Percentiles rank a stretch among this genome's conserved stretches.
Evolutionary conservation across 2,329 filamentous ascomycete genomes (phyloP).

Genomic region (Colletotrichum eleusines): DNA sequence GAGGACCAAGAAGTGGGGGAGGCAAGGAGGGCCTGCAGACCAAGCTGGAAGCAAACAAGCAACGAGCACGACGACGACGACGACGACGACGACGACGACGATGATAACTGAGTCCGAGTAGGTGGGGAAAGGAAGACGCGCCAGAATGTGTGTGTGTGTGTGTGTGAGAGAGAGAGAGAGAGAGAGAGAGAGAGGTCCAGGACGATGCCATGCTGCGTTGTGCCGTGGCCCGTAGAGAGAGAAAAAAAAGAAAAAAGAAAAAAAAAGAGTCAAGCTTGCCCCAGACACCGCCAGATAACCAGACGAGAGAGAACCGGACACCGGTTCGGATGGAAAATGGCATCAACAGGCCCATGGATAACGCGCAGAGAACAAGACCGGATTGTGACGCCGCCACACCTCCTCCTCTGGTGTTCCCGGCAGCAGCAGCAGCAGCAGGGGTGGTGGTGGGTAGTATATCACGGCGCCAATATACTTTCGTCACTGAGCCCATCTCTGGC

Average conservation of each 20-base stretch:
- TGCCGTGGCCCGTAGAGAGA: no score
- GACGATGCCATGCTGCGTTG: no score
- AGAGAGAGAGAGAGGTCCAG: no score
- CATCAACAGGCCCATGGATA: constrained; percentile 2
- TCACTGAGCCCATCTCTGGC: constrained; percentile 4
- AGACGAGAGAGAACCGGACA: not conserved
- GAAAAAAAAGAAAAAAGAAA: no score
- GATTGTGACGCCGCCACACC: constrained; percentile 23
- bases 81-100: not conserved
- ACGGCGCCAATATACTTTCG: constrained; percentile 7
- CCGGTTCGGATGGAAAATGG: not conserved
- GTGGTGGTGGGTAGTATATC: not conserved
- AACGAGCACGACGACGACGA: constrained; percentile 3
- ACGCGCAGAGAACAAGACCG: constrained; percentile 14
- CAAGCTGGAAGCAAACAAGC: constrained; percentile 3
- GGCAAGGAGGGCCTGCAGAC: not conserved
- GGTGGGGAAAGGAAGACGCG: no score
- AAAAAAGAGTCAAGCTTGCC: no score
- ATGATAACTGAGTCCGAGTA: not conserved
- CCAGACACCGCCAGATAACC: not conserved
- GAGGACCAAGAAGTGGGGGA: not conserved
- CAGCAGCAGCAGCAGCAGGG: not conserved
- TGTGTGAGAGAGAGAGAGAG: no score
- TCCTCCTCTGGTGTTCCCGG: no score
- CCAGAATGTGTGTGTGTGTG: no score